These are phyloP conservation scores for Tetrahymena thermophila DNA, from an alignment of 73 alveolate species.

Conservation along the genomic window DNA sequence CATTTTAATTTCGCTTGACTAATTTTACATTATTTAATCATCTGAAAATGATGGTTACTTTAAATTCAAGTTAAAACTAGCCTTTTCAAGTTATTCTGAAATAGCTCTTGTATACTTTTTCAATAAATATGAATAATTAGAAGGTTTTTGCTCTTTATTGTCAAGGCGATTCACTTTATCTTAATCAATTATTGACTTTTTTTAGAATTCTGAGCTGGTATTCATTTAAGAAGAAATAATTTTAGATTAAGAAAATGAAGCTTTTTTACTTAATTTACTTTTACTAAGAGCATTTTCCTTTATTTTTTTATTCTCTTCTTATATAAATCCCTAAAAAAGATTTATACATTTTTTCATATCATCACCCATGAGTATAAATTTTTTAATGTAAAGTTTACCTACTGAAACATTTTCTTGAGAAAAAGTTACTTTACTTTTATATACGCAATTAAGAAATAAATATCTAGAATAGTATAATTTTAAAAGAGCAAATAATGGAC, in stretches of 20 bases:
- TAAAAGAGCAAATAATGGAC: not conserved
- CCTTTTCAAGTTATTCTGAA: no score
- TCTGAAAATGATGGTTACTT: not conserved
- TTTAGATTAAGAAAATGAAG: not conserved
- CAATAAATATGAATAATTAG: no score
- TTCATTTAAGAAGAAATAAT: not conserved
- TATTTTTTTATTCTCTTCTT: not conserved
- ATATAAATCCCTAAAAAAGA: not conserved
- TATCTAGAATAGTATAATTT: not conserved
- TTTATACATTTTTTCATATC: not conserved
- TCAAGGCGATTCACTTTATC: not conserved
- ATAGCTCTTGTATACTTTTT: no score
- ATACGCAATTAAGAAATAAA: not conserved
- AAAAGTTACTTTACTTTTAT: not conserved
- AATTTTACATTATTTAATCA: no score
- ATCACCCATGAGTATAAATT: not conserved
- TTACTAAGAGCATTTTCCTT: not conserved
- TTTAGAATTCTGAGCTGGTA: not conserved
- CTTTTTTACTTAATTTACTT: not conserved
- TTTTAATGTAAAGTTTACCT: not conserved
- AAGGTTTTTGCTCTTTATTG: not conserved
- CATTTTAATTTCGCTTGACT: not conserved
- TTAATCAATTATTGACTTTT: not conserved
- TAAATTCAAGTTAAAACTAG: no score
- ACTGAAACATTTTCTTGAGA: not conserved